Base-by-base conservation (phyloP, 164 flowering plant genomes). In the Litsea cubeba region DNA sequence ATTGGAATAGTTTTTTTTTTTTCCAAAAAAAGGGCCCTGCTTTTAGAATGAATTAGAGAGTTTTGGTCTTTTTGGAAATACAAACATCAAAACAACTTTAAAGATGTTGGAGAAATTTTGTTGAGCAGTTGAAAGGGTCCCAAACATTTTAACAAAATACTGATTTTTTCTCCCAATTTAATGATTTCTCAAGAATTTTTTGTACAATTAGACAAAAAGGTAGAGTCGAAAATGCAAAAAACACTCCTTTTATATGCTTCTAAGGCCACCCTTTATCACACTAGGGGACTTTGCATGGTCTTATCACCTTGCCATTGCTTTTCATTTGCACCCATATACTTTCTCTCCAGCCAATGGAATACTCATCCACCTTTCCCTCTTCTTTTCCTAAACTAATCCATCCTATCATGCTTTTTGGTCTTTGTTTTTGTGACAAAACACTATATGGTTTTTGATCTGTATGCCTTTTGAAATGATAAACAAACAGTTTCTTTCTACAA, bases 401-500 rank as follows among this genome's bases (percentile, higher is more conserved):
- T 3, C 69, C 8, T 28, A 28, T 15, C 50, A 15, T 18, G 46
- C 46, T 20, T 54, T 66, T 30, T 66, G 69, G 46, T 26, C 69
- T 17, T 66, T 66, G 24, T 8, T 66, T 66, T 66, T 66, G 69
- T 66, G 69, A 32, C 69, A 66, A 32, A 66, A 30, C 49, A 32
- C 10, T 30, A 30, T 3, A 51, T 25, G 68, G 32, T 17, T 30
- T 66, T 15, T 11, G 50, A 54, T 54, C n/a, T 54, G 60, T 3
- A 15, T 54, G 69, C 22, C 46, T 66, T 66, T 32, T 4, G 6
- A 6, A 11, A 12, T 23, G 25, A 23, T 63, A 63, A 63, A 63
- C 30, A 63, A 63, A 63, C 2, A 23, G 28, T 7, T 25, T 63
- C 17, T 23, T 12, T 23, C 46, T 40, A 0, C 11, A 40, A 8